Evolutionary conservation across 2,329 filamentous ascomycete species (phyloP).

Genomic region (Aspergillus bombycis): DNA sequence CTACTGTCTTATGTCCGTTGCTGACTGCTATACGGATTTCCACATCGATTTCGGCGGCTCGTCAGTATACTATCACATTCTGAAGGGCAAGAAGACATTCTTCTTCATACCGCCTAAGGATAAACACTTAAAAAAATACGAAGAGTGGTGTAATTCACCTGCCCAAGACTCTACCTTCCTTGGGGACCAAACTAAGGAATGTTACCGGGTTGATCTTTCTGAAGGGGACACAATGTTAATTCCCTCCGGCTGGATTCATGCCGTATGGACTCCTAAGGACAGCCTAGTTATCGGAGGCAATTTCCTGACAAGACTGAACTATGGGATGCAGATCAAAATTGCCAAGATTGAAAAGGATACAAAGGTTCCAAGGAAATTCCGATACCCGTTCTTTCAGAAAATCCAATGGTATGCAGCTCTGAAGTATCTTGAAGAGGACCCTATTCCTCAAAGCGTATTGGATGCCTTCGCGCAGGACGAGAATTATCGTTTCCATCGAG

Average conservation of each 20-base stretch:
- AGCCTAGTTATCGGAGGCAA: slow-evolving; percentile 73
- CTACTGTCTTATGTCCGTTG: slow-evolving; percentile 71
- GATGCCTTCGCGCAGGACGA: slow-evolving; percentile 59
- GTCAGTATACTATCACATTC: slow-evolving; percentile 71
- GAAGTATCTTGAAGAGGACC: slow-evolving; percentile 66
- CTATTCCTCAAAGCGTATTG: slow-evolving; percentile 60
- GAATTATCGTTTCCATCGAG: slow-evolving; percentile 55
- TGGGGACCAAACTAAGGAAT: slow-evolving; percentile 66
- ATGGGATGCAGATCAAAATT: slow-evolving; percentile 68
- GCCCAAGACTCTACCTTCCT: slow-evolving; percentile 69
- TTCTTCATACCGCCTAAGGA: slow-evolving; percentile 72
- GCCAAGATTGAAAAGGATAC: slow-evolving; percentile 69
- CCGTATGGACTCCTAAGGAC: slow-evolving; percentile 71
- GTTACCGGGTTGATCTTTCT: slow-evolving; percentile 66
- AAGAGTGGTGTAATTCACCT: slow-evolving; percentile 70
- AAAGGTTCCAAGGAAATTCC: slow-evolving; percentile 66
- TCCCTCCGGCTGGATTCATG: slow-evolving; percentile 72
- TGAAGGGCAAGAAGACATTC: slow-evolving; percentile 70
- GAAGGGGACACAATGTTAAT: slow-evolving; percentile 73
- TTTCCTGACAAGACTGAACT: slow-evolving; percentile 67
- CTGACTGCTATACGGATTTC: slow-evolving; percentile 72
- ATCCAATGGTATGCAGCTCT: slow-evolving; percentile 70
- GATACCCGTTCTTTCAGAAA: slow-evolving; percentile 70
- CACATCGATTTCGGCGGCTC: slow-evolving; percentile 74
- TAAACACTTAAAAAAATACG: slow-evolving; percentile 70